Conservation (phyloP, 805 yeast genomes). For the Debaryomyces maramus region DNA sequence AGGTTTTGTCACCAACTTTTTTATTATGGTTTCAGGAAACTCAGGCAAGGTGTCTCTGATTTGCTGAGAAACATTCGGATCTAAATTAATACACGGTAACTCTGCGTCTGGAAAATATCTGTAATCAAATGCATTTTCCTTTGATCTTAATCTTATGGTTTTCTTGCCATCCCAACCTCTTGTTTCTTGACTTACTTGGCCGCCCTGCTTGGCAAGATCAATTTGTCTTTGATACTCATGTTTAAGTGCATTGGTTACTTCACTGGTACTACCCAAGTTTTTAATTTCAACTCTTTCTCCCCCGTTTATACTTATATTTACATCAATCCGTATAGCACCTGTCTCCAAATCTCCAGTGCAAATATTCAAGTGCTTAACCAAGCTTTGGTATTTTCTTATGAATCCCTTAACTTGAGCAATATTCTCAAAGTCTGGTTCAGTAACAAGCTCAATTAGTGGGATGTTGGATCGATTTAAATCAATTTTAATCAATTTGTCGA, state of each 20-base stretch:
- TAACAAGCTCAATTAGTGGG: slow-evolving; percentile 88
- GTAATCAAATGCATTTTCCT: slow-evolving; percentile 83
- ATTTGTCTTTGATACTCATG: slow-evolving; percentile 76
- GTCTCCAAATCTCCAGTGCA: slow-evolving; percentile 91
- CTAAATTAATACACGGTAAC: slow-evolving; percentile 58
- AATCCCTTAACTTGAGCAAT: slow-evolving; percentile 73
- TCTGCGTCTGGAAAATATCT: slow-evolving; percentile 96
- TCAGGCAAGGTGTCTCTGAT: slow-evolving; percentile 49
- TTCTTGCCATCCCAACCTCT: slow-evolving; percentile 86
- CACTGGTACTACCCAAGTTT: slow-evolving; percentile 81
- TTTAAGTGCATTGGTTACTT: slow-evolving; percentile 72
- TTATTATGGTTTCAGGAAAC: slow-evolving; percentile 61
- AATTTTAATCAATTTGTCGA: slow-evolving; percentile 45
- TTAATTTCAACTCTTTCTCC: slow-evolving; percentile 83
- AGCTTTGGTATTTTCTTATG: slow-evolving; percentile 73
- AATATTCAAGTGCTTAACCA: slow-evolving; percentile 66
- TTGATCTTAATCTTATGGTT: slow-evolving; percentile 68
- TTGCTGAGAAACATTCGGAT: slow-evolving; percentile 40
- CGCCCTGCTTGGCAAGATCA: slow-evolving; percentile 38
- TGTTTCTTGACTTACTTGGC: slow-evolving; percentile 56
- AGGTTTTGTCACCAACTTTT: slow-evolving; percentile 46
- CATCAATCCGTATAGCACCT: slow-evolving; percentile 95
- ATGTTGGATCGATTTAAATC: slow-evolving; percentile 85
- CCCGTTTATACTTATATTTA: slow-evolving; percentile 77
- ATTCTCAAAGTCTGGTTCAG: slow-evolving; percentile 78